Evolutionary conservation across 2,329 filamentous ascomycete genomes (phyloP).

Genomic region (Achaetomium macrosporum): DNA sequence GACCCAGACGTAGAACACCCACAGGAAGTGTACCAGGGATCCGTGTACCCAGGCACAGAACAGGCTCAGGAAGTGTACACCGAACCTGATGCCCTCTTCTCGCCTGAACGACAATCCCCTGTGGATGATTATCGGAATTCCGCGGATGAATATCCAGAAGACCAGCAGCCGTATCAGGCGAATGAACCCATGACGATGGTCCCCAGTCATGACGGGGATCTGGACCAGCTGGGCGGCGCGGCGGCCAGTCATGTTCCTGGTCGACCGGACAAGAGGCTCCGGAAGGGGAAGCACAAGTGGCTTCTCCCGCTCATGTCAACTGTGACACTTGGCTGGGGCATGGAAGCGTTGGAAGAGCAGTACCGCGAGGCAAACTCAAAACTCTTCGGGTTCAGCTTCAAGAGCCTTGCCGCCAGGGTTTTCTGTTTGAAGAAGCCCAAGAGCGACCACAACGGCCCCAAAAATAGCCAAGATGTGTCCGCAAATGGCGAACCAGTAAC

Average conservation of each 20-base stretch:
- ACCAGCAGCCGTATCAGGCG: constrained; percentile 3
- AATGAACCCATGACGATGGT: constrained; percentile 9
- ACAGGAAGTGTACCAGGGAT: background rate
- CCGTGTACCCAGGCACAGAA: background rate
- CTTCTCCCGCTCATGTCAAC: constrained; percentile 15
- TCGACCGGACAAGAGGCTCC: background rate
- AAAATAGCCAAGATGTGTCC: background rate
- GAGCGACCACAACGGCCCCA: background rate
- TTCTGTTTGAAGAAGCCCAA: constrained; percentile 7
- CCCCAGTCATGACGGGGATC: background rate
- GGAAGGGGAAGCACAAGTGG: constrained; percentile 13
- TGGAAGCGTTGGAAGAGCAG: constrained; percentile 11
- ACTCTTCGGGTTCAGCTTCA: constrained; percentile 7
- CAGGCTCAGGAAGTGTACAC: constrained; percentile 3
- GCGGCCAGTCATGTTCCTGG: background rate
- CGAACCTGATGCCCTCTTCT: background rate
- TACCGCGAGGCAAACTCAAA: constrained; percentile 1
- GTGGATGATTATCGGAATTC: no score
- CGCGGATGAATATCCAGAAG: background rate
- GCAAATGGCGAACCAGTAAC: background rate
- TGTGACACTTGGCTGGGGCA: constrained; percentile 13
- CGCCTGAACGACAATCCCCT: background rate
- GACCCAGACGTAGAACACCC: no score
- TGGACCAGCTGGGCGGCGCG: background rate
- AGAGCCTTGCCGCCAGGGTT: background rate